Evolutionary conservation across 805 yeast genomes (phyloP).

Genomic region (Candida andamanensis): DNA sequence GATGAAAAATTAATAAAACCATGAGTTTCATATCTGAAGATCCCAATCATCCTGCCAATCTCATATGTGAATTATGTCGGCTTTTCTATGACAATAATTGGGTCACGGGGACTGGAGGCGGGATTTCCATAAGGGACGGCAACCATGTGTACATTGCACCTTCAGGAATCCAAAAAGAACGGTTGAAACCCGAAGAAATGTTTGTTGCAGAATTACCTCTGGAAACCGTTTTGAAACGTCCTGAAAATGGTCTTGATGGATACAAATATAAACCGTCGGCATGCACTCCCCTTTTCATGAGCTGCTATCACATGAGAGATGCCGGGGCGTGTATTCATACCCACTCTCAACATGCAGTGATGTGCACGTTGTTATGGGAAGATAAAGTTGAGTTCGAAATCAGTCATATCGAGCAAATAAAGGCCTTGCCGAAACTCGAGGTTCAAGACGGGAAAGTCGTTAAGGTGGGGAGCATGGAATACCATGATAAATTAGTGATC

Average conservation of each 20-base stretch:
- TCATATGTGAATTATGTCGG: constrained; percentile 77
- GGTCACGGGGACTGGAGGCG: constrained; percentile 97
- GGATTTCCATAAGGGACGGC: constrained; percentile 65
- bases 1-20: too few species aligned
- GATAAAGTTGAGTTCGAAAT: constrained; percentile 67
- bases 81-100: constrained; percentile 76
- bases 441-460: constrained; percentile 36
- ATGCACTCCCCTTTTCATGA: constrained; percentile 83
- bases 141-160: constrained; percentile 75
- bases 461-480: constrained; percentile 63
- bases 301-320: constrained; percentile 59
- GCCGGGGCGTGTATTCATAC: constrained; percentile 96
- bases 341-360: constrained; percentile 84
- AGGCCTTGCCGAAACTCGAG: constrained; percentile 68
- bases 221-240: constrained; percentile 52
- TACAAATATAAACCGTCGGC: constrained; percentile 78
- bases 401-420: constrained; percentile 83
- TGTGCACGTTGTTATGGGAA: constrained; percentile 63
- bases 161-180: constrained; percentile 93
- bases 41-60: constrained; percentile 72
- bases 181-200: constrained; percentile 76
- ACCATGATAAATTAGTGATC: constrained; percentile 68
- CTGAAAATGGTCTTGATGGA: constrained; percentile 38
- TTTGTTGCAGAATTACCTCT: constrained; percentile 63
- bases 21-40: constrained; percentile 21